These are phyloP conservation scores for Torulaspora indica DNA, from an alignment of 805 yeast species.

Conservation along the genomic window DNA sequence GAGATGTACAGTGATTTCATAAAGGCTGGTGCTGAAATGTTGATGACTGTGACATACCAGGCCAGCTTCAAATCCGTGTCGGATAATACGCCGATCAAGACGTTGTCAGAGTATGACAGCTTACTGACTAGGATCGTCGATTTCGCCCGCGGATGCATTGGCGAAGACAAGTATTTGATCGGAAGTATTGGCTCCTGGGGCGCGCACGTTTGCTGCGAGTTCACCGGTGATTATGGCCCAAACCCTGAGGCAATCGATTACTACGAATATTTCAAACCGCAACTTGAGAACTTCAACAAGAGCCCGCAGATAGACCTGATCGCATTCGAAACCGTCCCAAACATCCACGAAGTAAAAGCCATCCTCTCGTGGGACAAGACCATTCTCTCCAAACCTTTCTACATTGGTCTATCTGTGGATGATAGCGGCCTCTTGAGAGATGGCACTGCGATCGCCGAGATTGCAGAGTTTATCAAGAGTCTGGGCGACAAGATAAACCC, in stretches of 20 bases:
- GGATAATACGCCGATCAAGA: conserved; percentile 23
- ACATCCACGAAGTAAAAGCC: conserved; percentile 50
- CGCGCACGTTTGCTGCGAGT: conserved; percentile 63
- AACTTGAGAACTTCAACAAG: conserved; percentile 48
- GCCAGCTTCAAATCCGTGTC: conserved; percentile 44
- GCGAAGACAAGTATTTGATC: conserved; percentile 26
- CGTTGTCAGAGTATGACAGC: conserved; percentile 20
- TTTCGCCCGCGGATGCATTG: conserved; percentile 26
- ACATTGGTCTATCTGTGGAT: conserved; percentile 42
- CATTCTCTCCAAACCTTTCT: conserved; percentile 42
- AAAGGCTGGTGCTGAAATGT: conserved; percentile 50
- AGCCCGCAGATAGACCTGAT: conserved; percentile 48
- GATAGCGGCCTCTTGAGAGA: conserved; percentile 44
- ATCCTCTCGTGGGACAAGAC: conserved; percentile 40
- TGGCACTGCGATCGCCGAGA: conserved; percentile 42
- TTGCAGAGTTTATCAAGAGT: conserved; percentile 26
- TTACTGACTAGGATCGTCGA: conserved; percentile 24
- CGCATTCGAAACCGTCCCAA: conserved; percentile 72
- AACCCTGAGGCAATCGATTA: conserved; percentile 30
- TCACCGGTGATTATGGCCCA: conserved; percentile 58
- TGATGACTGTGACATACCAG: conserved; percentile 60
- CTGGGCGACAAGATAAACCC: conserved; percentile 20
- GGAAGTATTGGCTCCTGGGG: conserved; percentile 81
- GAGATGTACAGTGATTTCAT: conserved; percentile 51
- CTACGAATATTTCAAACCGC: conserved; percentile 33